A percentile compares a stretch with the other conserved stretches of the same genome.
Evolutionary conservation across 306 rosid genomes (phyloP).

Genomic region (Luffa acutangula): DNA sequence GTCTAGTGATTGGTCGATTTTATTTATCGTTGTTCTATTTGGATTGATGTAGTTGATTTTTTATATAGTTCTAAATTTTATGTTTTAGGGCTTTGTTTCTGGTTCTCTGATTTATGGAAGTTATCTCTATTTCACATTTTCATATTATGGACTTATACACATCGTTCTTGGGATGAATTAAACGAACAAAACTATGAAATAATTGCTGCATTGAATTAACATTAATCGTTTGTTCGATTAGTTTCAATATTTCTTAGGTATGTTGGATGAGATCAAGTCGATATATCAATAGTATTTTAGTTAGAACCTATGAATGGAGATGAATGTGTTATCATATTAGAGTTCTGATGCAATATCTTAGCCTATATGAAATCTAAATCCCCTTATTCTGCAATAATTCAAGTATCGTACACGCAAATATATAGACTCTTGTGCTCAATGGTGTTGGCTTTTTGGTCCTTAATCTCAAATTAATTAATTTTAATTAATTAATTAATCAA

Average conservation of each 20-base stretch:
- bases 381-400: not conserved
- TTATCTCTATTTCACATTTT: not conserved
- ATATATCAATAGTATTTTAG: not conserved
- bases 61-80: not conserved
- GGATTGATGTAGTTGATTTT: not conserved
- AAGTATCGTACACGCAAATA: not conserved
- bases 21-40: not conserved
- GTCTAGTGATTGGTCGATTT: not conserved
- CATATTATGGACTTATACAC: not conserved
- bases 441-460: too few relatives aligned
- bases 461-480: too few relatives aligned
- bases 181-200: not conserved
- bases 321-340: not conserved
- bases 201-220: not conserved
- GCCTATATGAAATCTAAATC: not conserved
- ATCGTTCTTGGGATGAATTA: not conserved
- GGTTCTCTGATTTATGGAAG: not conserved
- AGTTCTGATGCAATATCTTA: not conserved
- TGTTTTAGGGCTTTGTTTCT: not conserved
- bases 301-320: not conserved
- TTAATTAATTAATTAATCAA: too few relatives aligned
- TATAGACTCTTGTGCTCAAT: not conserved
- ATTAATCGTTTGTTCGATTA: not conserved
- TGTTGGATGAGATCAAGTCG: not conserved
- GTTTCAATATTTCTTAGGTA: not conserved